Evolutionary conservation across 164 flowering plant species (phyloP).

Genomic region (Euptelea pleiosperma): DNA sequence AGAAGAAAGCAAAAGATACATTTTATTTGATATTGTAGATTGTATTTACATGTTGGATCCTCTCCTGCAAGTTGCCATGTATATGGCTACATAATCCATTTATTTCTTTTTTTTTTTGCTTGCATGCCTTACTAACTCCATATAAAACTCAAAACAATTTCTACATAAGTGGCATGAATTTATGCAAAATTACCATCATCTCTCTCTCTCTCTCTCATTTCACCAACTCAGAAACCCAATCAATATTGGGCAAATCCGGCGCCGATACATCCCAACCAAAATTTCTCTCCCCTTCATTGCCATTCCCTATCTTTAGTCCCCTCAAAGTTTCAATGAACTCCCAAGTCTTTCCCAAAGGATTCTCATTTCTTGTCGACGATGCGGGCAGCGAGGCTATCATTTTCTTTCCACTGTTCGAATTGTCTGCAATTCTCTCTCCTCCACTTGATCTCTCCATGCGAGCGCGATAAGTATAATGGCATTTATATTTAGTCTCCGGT

Average conservation of each 20-base stretch:
- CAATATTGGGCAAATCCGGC: slow-evolving; percentile 29
- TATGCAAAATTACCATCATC: background rate
- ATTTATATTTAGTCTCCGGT: slow-evolving; percentile 16
- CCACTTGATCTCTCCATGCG: background rate
- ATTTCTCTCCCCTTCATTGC: slow-evolving; percentile 1
- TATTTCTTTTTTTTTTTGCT: too few relatives aligned
- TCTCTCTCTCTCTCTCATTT: slow-evolving; percentile 12
- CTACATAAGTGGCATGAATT: too few relatives aligned
- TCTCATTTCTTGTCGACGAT: slow-evolving; percentile 3
- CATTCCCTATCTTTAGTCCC: slow-evolving; percentile 23
- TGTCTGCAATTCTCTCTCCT: background rate
- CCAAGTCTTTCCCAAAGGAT: slow-evolving; percentile 4
- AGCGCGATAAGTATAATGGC: background rate
- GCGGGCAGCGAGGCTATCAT: background rate
- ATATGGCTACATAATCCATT: too few relatives aligned
- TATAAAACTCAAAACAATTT: too few relatives aligned
- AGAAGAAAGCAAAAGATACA: too few relatives aligned
- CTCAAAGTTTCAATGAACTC: slow-evolving; percentile 23
- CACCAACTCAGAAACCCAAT: slow-evolving; percentile 47
- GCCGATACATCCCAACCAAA: slow-evolving; percentile 6
- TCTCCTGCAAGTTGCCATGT: too few relatives aligned
- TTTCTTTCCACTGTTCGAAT: background rate
- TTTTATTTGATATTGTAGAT: too few relatives aligned
- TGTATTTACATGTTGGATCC: too few relatives aligned
- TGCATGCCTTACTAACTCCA: too few relatives aligned